phyloP scores from a whole-genome alignment of 2,329 filamentous ascomycete genomes.

The Colletotrichum sp. region DNA sequence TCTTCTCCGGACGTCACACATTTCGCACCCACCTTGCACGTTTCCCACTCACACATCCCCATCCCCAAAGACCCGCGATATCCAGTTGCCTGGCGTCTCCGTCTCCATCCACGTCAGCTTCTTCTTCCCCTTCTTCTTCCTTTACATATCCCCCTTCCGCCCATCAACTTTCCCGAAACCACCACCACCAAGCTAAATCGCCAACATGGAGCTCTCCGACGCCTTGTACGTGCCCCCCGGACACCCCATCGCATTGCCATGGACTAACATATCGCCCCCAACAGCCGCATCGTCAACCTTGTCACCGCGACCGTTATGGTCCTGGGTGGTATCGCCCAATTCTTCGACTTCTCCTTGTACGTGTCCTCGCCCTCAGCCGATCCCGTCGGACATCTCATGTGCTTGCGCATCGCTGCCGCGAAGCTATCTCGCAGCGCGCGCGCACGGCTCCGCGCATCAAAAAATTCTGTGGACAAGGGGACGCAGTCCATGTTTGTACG shows the following conservation, averaged over 20 bases:
- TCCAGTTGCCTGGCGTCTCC: conserved; percentile 11
- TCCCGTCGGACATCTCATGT: conserved; percentile 4
- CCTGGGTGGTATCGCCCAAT: conserved; percentile 78
- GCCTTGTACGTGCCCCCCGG: conserved; percentile 73
- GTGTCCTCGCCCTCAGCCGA: conserved; percentile 32
- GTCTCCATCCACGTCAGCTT: conserved; percentile 16
- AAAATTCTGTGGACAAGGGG: background rate
- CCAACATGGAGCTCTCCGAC: conserved; percentile 87
- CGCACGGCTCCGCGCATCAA: conserved; percentile 9
- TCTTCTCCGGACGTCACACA: conserved; percentile 19
- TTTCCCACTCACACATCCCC: conserved; percentile 3
- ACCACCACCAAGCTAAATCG: background rate
- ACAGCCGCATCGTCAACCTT: conserved; percentile 93
- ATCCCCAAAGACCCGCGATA: conserved; percentile 9
- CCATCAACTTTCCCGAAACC: background rate
- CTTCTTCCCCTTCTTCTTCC: background rate
- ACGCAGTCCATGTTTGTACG: conserved; percentile 29
- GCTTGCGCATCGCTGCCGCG: background rate
- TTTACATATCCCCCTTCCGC: background rate
- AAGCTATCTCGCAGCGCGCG: background rate
- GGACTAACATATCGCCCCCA: conserved; percentile 22
- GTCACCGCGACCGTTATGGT: conserved; percentile 86
- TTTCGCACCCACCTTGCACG: conserved; percentile 15
- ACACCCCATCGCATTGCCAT: background rate
- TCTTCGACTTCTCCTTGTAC: conserved; percentile 68